Conservation (phyloP, 257 asterid genomes). For the Ocimum tenuiflorum region DNA sequence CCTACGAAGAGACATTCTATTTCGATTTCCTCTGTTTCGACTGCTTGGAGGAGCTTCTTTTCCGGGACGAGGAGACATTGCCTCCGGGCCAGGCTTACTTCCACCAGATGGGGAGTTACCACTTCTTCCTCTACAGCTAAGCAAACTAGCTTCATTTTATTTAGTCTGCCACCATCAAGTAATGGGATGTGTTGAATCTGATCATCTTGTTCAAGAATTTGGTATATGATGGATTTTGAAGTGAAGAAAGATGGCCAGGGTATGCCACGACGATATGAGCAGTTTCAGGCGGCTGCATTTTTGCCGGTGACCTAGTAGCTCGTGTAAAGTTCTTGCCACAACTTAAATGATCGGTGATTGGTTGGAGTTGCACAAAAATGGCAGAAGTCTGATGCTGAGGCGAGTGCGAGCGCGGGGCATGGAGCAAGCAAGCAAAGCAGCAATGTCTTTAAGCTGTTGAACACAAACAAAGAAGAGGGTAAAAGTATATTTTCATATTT, state of each 20-base stretch:
- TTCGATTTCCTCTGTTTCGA: slow-evolving; percentile 41
- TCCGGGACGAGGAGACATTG: slow-evolving; percentile 22
- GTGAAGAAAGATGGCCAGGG: not conserved
- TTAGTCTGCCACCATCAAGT: not conserved
- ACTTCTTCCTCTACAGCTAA: slow-evolving; percentile 37
- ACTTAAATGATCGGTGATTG: not conserved
- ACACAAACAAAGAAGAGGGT: too few species aligned
- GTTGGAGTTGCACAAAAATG: too few species aligned
- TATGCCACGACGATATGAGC: not conserved
- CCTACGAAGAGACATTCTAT: slow-evolving; percentile 53
- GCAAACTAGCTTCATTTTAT: not conserved
- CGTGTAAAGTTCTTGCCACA: not conserved
- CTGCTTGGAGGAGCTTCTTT: slow-evolving; percentile 30
- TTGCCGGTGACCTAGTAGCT: not conserved
- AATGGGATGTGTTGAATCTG: not conserved
- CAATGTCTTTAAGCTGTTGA: not conserved
- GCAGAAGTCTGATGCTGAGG: not conserved
- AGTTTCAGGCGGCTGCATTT: not conserved
- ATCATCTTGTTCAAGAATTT: not conserved
- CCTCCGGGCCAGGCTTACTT: slow-evolving; percentile 20
- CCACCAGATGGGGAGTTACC: slow-evolving; percentile 30
- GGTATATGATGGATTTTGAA: not conserved
- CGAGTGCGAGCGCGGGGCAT: not conserved
- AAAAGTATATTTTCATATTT: too few species aligned
- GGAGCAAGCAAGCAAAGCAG: not conserved